These are phyloP conservation scores for Alternaria arbusti DNA, from an alignment of 2,329 filamentous ascomycete species.

Conservation along the genomic window DNA sequence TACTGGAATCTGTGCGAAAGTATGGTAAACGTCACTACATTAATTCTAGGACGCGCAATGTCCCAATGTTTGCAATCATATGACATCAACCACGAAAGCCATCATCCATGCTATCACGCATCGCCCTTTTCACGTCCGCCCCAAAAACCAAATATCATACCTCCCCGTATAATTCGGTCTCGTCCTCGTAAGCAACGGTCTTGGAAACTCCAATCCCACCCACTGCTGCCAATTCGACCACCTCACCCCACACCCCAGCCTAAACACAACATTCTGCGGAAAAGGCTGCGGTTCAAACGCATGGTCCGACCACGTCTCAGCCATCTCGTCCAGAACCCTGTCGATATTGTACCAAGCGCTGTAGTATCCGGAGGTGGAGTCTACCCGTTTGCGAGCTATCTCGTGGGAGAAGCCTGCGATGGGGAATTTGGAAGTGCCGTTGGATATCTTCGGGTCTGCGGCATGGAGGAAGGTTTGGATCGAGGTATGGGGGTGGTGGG, in stretches of 20 bases:
- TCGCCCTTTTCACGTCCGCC: not conserved
- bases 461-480: not conserved
- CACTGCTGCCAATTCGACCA: not conserved
- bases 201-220: not conserved
- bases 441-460: not conserved
- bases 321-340: not conserved
- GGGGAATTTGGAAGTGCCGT: not conserved
- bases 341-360: not conserved
- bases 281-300: not conserved
- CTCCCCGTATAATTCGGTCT: not conserved
- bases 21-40: too few relatives aligned
- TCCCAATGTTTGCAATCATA: too few relatives aligned
- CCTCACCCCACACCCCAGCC: not conserved
- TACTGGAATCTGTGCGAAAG: too few relatives aligned
- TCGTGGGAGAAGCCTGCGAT: not conserved
- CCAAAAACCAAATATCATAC: not conserved
- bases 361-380: not conserved
- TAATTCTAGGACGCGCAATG: too few relatives aligned
- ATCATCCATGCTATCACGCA: not conserved
- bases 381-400: not conserved
- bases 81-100: not conserved
- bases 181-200: not conserved
- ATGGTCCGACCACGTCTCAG: not conserved
- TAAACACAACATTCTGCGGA: not conserved
- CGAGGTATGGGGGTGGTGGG: not conserved